Percentiles rank a stretch among this genome's conserved stretches.
These are phyloP conservation scores for Niveomyces coronatus DNA, from an alignment of 2,329 filamentous ascomycete genomes.

Conservation along the genomic window DNA sequence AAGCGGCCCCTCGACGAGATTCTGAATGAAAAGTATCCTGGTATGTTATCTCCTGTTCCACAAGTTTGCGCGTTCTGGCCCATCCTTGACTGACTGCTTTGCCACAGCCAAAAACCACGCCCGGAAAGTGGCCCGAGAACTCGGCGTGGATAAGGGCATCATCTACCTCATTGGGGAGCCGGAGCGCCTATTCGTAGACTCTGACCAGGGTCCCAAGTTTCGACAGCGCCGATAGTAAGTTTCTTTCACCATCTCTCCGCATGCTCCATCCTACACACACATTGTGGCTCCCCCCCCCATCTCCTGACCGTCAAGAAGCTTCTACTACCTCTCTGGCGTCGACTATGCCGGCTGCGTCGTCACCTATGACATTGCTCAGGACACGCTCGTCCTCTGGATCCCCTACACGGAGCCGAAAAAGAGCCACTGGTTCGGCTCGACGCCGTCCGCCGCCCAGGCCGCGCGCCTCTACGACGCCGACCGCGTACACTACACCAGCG, in stretches of 20 bases:
- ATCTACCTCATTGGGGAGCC: conserved; percentile 46
- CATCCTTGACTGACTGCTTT: conserved; percentile 3
- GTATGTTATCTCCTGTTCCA: background rate
- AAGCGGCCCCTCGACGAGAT: conserved; percentile 17
- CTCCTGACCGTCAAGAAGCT: conserved; percentile 26
- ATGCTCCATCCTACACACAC: too few relatives aligned
- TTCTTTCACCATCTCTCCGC: background rate
- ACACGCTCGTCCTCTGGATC: conserved; percentile 63
- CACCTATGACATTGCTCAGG: conserved; percentile 47
- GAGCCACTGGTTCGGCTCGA: conserved; percentile 54
- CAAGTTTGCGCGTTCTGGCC: background rate
- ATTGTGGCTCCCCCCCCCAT: too few relatives aligned
- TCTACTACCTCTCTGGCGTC: conserved; percentile 47
- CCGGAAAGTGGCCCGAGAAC: conserved; percentile 42
- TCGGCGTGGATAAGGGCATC: conserved; percentile 39
- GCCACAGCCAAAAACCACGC: conserved; percentile 44
- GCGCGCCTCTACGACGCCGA: conserved; percentile 57
- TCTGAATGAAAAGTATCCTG: conserved; percentile 19
- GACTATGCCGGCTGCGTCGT: conserved; percentile 44
- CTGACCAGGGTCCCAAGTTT: conserved; percentile 45
- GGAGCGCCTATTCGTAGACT: conserved; percentile 44
- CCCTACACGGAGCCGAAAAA: conserved; percentile 53
- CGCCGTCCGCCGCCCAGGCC: conserved; percentile 51
- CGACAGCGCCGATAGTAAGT: conserved; percentile 49
- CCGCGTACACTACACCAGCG: conserved; percentile 50